Conservation (phyloP, 164 flowering plant genomes). For the Paratinospora sagittata region DNA sequence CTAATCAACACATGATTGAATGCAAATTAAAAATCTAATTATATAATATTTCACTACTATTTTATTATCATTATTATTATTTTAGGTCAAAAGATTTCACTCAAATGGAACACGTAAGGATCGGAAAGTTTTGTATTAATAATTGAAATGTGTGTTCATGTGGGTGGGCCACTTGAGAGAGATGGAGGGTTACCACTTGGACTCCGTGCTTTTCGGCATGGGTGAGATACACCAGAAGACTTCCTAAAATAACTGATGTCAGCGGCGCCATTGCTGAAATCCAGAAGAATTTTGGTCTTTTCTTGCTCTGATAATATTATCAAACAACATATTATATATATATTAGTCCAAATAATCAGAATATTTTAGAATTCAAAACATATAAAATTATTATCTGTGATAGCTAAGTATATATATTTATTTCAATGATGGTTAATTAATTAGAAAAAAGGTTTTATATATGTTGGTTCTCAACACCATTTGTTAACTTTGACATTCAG, state of each 20-base stretch:
- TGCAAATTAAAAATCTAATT: no score
- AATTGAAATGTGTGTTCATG: background rate
- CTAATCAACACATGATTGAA: no score
- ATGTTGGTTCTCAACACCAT: no score
- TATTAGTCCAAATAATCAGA: background rate
- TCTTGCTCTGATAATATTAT: slow-evolving; percentile 47
- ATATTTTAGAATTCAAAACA: background rate
- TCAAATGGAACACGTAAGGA: no score
- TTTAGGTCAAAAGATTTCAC: no score
- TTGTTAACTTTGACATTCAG: no score
- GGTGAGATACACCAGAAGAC: slow-evolving; percentile 61
- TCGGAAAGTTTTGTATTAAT: background rate
- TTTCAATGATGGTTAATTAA: no score
- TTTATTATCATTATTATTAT: no score
- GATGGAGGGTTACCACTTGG: slow-evolving; percentile 55
- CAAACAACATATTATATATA: background rate
- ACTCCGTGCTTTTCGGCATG: slow-evolving; percentile 79
- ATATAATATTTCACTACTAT: no score
- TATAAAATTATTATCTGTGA: background rate
- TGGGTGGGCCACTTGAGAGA: no score
- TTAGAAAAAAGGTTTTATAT: no score
- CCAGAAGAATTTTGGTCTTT: slow-evolving; percentile 58
- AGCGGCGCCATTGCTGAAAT: slow-evolving; percentile 76
- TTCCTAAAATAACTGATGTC: slow-evolving; percentile 62
- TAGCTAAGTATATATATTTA: no score